Evolutionary conservation across 345 rosid genomes (phyloP).

Genomic region (Clarkia xantiana): DNA sequence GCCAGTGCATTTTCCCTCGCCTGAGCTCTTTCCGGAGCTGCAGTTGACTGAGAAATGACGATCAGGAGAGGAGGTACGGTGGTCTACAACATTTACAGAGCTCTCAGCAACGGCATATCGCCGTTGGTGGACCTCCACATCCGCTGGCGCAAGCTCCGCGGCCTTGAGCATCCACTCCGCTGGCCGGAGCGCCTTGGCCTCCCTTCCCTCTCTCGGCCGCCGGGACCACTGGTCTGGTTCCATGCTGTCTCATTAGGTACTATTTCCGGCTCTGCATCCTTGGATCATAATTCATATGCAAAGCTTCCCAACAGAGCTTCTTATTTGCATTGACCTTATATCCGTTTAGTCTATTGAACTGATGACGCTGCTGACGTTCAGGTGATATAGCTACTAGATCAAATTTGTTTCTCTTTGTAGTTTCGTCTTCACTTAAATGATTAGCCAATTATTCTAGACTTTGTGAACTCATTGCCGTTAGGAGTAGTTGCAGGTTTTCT

Average conservation of each 20-base stretch:
- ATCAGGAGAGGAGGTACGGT: conserved; percentile 36
- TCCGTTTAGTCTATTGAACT: too few species aligned
- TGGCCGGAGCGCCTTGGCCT: conserved; percentile 78
- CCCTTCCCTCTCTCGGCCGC: conserved; percentile 52
- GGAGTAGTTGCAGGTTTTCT: too few species aligned
- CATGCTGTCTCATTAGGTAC: conserved; percentile 85
- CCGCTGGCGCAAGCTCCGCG: conserved; percentile 53
- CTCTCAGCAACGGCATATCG: conserved; percentile 37
- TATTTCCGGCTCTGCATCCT: background rate
- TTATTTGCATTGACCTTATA: background rate
- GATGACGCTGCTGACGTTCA: too few species aligned
- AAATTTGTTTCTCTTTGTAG: background rate
- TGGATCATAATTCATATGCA: background rate
- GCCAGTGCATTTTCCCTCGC: too few species aligned
- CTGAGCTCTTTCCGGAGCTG: too few species aligned
- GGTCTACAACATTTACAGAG: conserved; percentile 52
- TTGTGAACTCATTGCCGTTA: too few species aligned
- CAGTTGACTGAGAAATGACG: conserved; percentile 1
- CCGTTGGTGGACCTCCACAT: conserved; percentile 58
- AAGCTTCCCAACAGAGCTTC: background rate
- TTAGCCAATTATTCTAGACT: too few species aligned
- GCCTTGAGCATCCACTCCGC: conserved; percentile 62
- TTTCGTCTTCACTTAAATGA: background rate
- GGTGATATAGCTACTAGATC: background rate
- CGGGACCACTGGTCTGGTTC: conserved; percentile 75